Evolutionary conservation across 305 asterid species (phyloP).

Genomic region (Coffea humblotiana): DNA sequence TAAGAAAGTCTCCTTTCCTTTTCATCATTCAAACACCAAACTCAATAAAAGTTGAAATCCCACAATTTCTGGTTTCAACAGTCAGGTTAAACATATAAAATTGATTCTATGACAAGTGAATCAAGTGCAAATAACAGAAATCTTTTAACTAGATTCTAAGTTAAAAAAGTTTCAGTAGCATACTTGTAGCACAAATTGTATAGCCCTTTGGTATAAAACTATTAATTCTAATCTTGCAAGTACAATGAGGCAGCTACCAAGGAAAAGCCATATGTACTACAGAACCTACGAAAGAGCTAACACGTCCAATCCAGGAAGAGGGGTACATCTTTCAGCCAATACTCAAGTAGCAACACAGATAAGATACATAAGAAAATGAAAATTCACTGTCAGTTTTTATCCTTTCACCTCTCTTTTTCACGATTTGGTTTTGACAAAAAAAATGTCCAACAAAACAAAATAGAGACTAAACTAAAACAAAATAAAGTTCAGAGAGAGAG

Average conservation of each 20-base stretch:
- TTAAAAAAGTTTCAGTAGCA: neutral
- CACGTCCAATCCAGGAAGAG: neutral
- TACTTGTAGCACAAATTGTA: neutral
- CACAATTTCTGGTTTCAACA: neutral
- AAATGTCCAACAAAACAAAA: neutral
- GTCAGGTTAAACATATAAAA: neutral
- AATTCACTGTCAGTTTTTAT: neutral
- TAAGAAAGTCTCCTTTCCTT: neutral
- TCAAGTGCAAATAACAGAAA: neutral
- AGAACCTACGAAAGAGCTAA: too few relatives aligned
- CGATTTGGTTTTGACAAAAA: neutral
- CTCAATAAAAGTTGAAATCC: neutral
- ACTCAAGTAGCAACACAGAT: neutral
- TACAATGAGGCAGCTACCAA: neutral
- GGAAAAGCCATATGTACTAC: neutral
- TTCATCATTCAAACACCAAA: constrained; percentile 3
- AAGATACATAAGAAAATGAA: neutral
- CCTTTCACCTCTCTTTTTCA: neutral
- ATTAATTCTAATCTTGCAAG: neutral
- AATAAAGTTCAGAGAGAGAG: too few relatives aligned
- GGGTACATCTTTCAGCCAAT: neutral
- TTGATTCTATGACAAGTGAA: neutral
- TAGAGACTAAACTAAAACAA: neutral
- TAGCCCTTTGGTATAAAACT: neutral
- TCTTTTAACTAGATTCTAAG: neutral